Evolutionary conservation across 495 filamentous ascomycete genomes (phyloP).

Genomic region (Neurospora africana): DNA sequence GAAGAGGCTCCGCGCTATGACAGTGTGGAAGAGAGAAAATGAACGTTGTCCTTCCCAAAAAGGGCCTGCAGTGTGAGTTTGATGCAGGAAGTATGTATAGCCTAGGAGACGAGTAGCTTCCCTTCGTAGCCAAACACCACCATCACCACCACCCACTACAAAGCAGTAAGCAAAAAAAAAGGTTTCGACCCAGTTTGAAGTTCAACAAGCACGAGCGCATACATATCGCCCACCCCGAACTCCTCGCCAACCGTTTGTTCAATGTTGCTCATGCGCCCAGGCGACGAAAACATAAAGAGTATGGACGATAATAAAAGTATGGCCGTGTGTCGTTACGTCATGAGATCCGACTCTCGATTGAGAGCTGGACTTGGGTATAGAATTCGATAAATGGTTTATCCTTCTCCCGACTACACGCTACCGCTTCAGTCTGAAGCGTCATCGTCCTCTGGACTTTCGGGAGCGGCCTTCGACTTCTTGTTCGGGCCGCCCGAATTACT

Average conservation of each 20-base stretch:
- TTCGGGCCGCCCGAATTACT: slow-evolving; percentile 33
- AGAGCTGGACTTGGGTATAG: slow-evolving; percentile 20
- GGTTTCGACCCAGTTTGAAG: not conserved
- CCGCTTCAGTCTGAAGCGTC: slow-evolving; percentile 41
- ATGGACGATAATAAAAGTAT: slow-evolving; percentile 15
- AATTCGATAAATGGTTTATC: slow-evolving; percentile 1
- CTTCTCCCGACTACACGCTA: slow-evolving; percentile 20
- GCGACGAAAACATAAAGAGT: not conserved
- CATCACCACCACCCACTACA: not conserved
- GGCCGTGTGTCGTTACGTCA: slow-evolving; percentile 26
- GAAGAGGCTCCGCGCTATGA: not conserved
- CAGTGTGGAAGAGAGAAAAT: not conserved
- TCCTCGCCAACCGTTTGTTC: not conserved
- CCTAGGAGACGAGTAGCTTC: not conserved
- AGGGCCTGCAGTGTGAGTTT: not conserved
- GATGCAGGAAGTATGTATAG: not conserved
- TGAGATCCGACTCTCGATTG: slow-evolving; percentile 8
- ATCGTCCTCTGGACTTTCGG: slow-evolving; percentile 34
- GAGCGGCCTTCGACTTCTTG: slow-evolving; percentile 45
- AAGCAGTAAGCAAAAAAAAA: not conserved
- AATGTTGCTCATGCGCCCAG: not conserved
- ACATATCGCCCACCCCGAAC: not conserved
- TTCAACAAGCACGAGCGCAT: not conserved
- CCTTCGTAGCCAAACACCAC: not conserved
- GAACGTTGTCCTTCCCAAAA: not conserved